A percentile compares a stretch with the other conserved stretches of the same genome.
These are phyloP conservation scores for Escallonia herrerae DNA, from an alignment of 129 eudicot genomes.

Conservation along the genomic window DNA sequence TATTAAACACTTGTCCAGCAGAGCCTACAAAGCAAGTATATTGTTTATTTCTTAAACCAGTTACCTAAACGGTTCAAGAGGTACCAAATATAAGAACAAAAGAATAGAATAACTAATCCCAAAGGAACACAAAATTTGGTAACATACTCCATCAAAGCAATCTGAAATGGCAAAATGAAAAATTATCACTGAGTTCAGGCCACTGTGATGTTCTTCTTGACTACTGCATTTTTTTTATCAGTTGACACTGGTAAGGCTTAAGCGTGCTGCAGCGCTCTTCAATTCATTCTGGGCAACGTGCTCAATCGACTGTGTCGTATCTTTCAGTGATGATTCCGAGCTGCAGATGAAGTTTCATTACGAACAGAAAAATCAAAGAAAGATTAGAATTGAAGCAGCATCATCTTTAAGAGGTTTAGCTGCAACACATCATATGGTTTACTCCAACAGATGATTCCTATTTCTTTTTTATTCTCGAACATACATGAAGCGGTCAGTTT, in stretches of 20 bases:
- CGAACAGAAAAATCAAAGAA: not conserved
- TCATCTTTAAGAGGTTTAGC: not conserved
- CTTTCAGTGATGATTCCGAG: slow-evolving; percentile 57
- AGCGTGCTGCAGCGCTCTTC: slow-evolving; percentile 54
- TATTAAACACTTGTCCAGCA: no score
- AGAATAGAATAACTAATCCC: not conserved
- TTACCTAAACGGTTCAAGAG: slow-evolving; percentile 1
- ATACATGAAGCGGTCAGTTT: no score
- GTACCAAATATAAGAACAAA: slow-evolving; percentile 6
- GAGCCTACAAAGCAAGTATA: not conserved
- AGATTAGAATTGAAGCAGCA: not conserved
- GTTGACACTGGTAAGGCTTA: slow-evolving; percentile 44
- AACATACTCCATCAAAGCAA: slow-evolving; percentile 11
- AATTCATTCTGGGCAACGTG: slow-evolving; percentile 49
- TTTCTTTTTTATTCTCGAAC: not conserved
- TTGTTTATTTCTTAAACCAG: slow-evolving; percentile 1
- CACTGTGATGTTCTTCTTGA: slow-evolving; percentile 14
- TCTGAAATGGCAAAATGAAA: slow-evolving; percentile 2
- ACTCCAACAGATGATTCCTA: not conserved
- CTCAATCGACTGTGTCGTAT: slow-evolving; percentile 40
- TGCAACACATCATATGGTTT: not conserved
- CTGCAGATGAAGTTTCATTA: slow-evolving; percentile 29
- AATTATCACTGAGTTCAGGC: slow-evolving; percentile 1
- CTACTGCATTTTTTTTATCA: slow-evolving; percentile 3
- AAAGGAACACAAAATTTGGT: slow-evolving; percentile 12